These are phyloP conservation scores for Monosporozyma unispora DNA, from an alignment of 805 yeast genomes.

Conservation along the genomic window DNA sequence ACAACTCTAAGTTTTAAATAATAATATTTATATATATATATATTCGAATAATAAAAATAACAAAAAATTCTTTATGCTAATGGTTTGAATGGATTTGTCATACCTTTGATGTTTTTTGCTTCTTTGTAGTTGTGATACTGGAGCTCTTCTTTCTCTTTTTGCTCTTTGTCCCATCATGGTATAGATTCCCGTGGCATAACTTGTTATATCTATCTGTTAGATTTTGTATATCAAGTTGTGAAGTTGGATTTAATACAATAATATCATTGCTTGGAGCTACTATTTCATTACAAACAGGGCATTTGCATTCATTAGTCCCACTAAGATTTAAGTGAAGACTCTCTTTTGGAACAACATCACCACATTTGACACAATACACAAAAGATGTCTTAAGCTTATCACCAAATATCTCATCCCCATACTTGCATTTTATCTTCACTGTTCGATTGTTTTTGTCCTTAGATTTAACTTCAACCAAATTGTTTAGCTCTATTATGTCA, in stretches of 20 bases:
- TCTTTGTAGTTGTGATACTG: background rate
- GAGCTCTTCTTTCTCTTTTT: constrained; percentile 17
- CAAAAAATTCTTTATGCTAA: background rate
- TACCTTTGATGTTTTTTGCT: background rate
- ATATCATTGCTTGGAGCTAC: constrained; percentile 11
- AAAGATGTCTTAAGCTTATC: constrained; percentile 29
- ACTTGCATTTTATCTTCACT: constrained; percentile 11
- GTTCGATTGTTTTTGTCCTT: background rate
- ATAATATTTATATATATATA: background rate
- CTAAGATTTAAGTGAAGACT: constrained; percentile 21
- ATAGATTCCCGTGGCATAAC: constrained; percentile 20
- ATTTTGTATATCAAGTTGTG: constrained; percentile 8
- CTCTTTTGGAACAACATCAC: constrained; percentile 33
- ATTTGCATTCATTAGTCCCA: constrained; percentile 12
- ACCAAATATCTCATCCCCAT: constrained; percentile 30
- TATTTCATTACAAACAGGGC: constrained; percentile 36
- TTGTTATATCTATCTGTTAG: constrained; percentile 18
- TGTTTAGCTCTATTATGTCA: constrained; percentile 39
- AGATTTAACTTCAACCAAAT: constrained; percentile 16
- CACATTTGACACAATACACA: constrained; percentile 40
- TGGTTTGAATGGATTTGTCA: background rate
- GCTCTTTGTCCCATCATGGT: constrained; percentile 32
- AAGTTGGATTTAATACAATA: background rate
- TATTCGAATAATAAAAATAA: background rate
- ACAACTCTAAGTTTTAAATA: background rate